These are phyloP conservation scores for Globisporangium cystogenes DNA, from an alignment of 352 stramenopile species.

Conservation along the genomic window DNA sequence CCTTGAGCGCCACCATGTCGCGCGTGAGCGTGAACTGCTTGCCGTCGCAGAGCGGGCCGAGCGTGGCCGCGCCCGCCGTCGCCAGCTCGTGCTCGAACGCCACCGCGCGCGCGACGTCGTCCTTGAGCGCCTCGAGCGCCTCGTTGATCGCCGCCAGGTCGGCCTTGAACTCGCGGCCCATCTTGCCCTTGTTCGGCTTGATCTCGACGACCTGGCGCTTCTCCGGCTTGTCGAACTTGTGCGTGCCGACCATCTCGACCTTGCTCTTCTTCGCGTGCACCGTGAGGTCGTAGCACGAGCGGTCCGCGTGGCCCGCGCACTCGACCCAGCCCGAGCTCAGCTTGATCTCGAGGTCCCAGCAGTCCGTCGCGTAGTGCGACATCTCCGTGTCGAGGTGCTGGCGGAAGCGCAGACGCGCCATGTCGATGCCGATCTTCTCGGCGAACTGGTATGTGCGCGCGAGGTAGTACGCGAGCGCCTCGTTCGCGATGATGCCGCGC, in stretches of 20 bases:
- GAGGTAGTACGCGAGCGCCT: conserved; percentile 99
- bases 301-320: conserved; percentile 98
- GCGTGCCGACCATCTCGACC: conserved; percentile 84
- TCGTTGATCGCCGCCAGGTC: conserved; percentile 83
- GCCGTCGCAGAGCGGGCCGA: conserved; percentile 85
- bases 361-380: conserved; percentile 99
- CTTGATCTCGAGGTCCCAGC: conserved; percentile 99
- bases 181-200: conserved; percentile 95
- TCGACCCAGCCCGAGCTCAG: conserved; percentile 98
- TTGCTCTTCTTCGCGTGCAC: conserved; percentile 87
- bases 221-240: conserved; percentile 90
- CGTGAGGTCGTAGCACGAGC: conserved; percentile 97
- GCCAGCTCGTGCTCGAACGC: conserved; percentile 91
- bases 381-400: conserved; percentile 99
- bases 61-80: conserved; percentile 80
- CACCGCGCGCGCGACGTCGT: conserved; percentile 83
- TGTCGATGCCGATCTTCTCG: conserved; percentile 93
- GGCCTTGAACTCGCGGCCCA: conserved; percentile 96
- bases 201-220: conserved; percentile 93
- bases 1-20: conserved; percentile 94
- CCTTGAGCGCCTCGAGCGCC: conserved; percentile 74
- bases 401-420: conserved; percentile 94
- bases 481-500: conserved; percentile 95
- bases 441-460: conserved; percentile 96
- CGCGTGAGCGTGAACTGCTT: conserved; percentile 91